phyloP scores from a whole-genome alignment of 2,329 filamentous ascomycete species.

The Lecanoromycetidae sp. region DNA sequence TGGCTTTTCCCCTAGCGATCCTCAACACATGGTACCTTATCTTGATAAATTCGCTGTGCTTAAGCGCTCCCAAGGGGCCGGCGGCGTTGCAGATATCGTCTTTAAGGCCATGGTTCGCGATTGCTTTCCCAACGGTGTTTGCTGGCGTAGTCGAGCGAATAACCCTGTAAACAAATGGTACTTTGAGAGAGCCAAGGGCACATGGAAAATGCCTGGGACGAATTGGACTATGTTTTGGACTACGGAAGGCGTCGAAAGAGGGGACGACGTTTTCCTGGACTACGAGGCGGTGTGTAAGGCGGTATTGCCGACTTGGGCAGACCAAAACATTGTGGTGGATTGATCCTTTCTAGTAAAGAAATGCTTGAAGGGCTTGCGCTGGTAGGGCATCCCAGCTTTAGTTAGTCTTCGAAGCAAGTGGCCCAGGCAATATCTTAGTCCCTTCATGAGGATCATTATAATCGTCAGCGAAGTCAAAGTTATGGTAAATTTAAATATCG shows the following conservation, averaged over 20 bases:
- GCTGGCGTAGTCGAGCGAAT: constrained; percentile 78
- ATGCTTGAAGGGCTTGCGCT: no score
- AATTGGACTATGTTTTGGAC: constrained; percentile 99
- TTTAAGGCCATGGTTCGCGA: constrained; percentile 90
- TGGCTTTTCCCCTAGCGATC: constrained; percentile 24
- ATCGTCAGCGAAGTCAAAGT: no score
- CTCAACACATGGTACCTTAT: constrained; percentile 68
- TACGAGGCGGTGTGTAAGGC: constrained; percentile 64
- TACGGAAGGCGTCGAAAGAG: constrained; percentile 49
- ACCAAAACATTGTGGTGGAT: constrained; percentile 47
- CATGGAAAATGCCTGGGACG: constrained; percentile 65
- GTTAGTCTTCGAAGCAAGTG: no score
- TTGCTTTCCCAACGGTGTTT: constrained; percentile 79
- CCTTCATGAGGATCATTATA: no score
- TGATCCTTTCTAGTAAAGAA: constrained; percentile 23
- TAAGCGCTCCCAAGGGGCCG: constrained; percentile 74
- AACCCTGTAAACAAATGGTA: constrained; percentile 99
- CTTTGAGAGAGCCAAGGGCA: constrained; percentile 78
- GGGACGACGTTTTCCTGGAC: constrained; percentile 46
- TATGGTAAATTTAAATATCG: no score
- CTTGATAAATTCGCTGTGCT: constrained; percentile 95
- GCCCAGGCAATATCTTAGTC: no score
- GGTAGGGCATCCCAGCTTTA: no score
- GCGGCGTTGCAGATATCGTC: constrained; percentile 87
- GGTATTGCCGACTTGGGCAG: constrained; percentile 52